A percentile compares a stretch with the other conserved stretches of the same genome.
phyloP scores from a whole-genome alignment of 768 basidiomycete genomes.

The Boletus rubescentipes region DNA sequence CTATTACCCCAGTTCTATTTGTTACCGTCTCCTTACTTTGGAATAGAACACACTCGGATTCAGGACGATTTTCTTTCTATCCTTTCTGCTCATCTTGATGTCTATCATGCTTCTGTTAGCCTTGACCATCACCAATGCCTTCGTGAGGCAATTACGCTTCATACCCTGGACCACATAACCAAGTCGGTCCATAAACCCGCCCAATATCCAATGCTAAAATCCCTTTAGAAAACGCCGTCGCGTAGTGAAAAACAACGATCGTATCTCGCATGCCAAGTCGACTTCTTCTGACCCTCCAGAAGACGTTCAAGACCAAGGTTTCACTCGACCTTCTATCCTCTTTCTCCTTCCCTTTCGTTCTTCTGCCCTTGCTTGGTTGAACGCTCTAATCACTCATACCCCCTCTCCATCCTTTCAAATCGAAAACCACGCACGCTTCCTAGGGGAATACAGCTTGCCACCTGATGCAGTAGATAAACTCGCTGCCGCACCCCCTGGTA shows the following conservation, averaged over 20 bases:
- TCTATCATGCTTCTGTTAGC: conserved; percentile 69
- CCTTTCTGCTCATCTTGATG: conserved; percentile 68
- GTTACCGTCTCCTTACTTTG: conserved; percentile 5
- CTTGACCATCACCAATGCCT: conserved; percentile 60
- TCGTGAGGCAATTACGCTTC: conserved; percentile 72
- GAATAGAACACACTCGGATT: conserved; percentile 48
- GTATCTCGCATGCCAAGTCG: conserved; percentile 71
- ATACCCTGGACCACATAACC: conserved; percentile 84
- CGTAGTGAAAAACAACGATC: conserved; percentile 92
- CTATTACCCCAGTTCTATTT: neutral
- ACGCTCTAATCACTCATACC: conserved; percentile 74
- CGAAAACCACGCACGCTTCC: conserved; percentile 84
- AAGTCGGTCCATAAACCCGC: conserved; percentile 50
- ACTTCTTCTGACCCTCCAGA: conserved; percentile 56
- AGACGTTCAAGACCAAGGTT: conserved; percentile 93
- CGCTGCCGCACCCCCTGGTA: conserved; percentile 64
- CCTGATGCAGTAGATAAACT: conserved; percentile 80
- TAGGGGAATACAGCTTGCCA: conserved; percentile 80
- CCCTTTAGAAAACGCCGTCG: conserved; percentile 77
- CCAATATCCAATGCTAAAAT: neutral
- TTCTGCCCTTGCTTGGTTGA: conserved; percentile 79
- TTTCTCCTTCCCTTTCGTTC: conserved; percentile 93
- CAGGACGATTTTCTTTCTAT: conserved; percentile 70
- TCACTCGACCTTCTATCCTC: conserved; percentile 93
- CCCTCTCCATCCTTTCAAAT: conserved; percentile 74